Evolutionary conservation across 768 basidiomycete species (phyloP), one percentile per base, ranked within the genome.

Genomic region (Phylloporus sp.): DNA sequence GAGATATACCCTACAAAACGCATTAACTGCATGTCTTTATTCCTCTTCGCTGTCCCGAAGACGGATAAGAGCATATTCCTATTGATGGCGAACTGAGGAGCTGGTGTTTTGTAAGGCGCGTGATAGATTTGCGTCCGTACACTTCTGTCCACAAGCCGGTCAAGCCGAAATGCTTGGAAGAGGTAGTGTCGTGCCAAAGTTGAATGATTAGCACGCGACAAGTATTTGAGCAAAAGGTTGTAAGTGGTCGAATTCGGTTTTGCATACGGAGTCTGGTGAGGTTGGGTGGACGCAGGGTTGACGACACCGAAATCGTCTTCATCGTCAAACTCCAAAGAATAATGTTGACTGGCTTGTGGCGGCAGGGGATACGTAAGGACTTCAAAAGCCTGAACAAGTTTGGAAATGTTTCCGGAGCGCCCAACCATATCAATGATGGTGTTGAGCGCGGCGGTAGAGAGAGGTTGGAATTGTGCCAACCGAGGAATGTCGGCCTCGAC

Each of bases 371-470:
- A 76, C 0, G 89, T 88, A 52, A 91, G 80, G 26, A 87, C 82
- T 58, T 91, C 90, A 60, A 91, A 92, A 2, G 84, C 77, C 60
- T 82, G 80, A 6, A 91, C 77, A 63, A 92, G 76, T 58, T 80
- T 82, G 5, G 86, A 81, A 34, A 87, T 67, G 47, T 83, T 70
- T 12, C 80, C 77, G 16, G 76, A 60, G 9, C 77, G 76, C 13
- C 88, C 88, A 9, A 90, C 76, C 59, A 84, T 76, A 51, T 89
- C 85, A 56, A 93, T 70, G 41, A 81, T 80, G 16, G 83, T 86
- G 67, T 90, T 89, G 35, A 93, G 79, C 2, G 85, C 80, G 18
- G 79, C 65, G 7, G 81, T 84, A 15, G 85, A 81, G 58, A 87
- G 78, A 4, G 75, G 77, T 18, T 77, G 74, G 12, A 24, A 73